These are phyloP conservation scores for Cercospora sp. DNA, from an alignment of 2,329 filamentous ascomycete genomes.

Conservation along the genomic window DNA sequence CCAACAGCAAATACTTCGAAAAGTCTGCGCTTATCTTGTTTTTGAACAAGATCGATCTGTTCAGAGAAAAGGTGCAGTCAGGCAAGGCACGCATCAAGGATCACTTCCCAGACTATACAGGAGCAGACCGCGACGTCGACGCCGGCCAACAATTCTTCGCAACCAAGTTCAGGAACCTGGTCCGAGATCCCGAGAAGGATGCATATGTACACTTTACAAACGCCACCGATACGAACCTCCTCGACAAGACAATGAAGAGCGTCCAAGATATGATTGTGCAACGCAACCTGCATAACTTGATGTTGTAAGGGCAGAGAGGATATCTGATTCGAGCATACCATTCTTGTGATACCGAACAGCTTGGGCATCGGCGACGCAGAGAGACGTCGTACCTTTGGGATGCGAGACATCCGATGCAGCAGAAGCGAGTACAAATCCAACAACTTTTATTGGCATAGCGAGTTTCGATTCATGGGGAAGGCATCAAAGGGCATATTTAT, in stretches of 20 bases:
- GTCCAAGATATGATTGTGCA: slow-evolving; percentile 57
- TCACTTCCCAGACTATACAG: slow-evolving; percentile 53
- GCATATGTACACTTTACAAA: slow-evolving; percentile 57
- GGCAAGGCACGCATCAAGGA: slow-evolving; percentile 51
- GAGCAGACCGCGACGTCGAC: slow-evolving; percentile 48
- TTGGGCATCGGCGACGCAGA: slow-evolving; percentile 10
- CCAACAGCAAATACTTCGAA: slow-evolving; percentile 55
- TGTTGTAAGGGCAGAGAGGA: slow-evolving; percentile 40
- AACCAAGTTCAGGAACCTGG: slow-evolving; percentile 53
- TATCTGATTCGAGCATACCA: slow-evolving; percentile 7
- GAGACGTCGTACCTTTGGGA: slow-evolving; percentile 1
- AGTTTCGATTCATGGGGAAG: slow-evolving; percentile 13
- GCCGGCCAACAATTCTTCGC: slow-evolving; percentile 54
- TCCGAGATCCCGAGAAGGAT: slow-evolving; percentile 53
- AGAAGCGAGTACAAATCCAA: background rate
- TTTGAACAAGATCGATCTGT: slow-evolving; percentile 57
- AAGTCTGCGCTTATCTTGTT: slow-evolving; percentile 55
- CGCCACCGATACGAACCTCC: slow-evolving; percentile 53
- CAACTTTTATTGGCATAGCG: slow-evolving; percentile 12
- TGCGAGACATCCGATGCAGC: slow-evolving; percentile 3
- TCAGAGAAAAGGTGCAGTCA: slow-evolving; percentile 52
- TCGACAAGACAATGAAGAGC: slow-evolving; percentile 55
- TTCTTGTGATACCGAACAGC: slow-evolving; percentile 17
- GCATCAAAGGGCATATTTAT: background rate
- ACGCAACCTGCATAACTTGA: slow-evolving; percentile 53